A percentile compares a stretch with the other conserved stretches of the same genome.
These are phyloP conservation scores for Xylaria longipes DNA, from an alignment of 495 filamentous ascomycete species.

Conservation along the genomic window DNA sequence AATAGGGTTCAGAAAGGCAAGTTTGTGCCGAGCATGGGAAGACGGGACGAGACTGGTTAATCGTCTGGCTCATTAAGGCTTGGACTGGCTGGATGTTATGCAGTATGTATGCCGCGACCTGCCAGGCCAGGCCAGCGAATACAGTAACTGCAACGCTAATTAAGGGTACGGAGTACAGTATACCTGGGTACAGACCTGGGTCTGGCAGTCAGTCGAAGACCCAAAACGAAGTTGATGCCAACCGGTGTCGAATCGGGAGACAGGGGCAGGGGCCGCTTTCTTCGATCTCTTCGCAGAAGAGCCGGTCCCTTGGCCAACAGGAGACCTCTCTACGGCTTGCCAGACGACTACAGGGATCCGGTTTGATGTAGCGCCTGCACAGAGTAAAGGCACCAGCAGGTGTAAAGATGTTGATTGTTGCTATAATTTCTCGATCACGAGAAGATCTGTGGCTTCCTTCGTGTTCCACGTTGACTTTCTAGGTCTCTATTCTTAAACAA, in stretches of 20 bases:
- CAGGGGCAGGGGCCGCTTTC: conserved; percentile 26
- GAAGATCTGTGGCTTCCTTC: conserved; percentile 11
- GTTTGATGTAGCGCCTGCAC: background rate
- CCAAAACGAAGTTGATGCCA: conserved; percentile 27
- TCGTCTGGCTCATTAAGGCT: conserved; percentile 31
- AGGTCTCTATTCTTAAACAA: conserved; percentile 4
- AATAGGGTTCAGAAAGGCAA: conserved; percentile 32
- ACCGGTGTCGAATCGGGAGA: conserved; percentile 11
- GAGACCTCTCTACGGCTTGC: background rate
- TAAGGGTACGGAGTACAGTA: conserved; percentile 26
- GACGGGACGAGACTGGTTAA: conserved; percentile 39
- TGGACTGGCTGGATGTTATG: conserved; percentile 27
- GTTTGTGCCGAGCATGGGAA: conserved; percentile 37
- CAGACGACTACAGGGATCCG: background rate
- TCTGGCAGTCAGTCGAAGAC: conserved; percentile 3
- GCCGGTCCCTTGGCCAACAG: conserved; percentile 14
- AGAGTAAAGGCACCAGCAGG: background rate
- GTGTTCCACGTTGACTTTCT: conserved; percentile 22
- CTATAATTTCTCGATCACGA: background rate
- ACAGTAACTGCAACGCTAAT: conserved; percentile 23
- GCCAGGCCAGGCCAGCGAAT: conserved; percentile 16
- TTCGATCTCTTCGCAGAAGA: conserved; percentile 10
- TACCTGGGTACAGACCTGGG: conserved; percentile 9
- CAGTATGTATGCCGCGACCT: conserved; percentile 24
- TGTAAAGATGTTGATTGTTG: background rate